Evolutionary conservation across 2,329 filamentous ascomycete genomes (phyloP).

Genomic region (Alternaria hordeiaustralica): DNA sequence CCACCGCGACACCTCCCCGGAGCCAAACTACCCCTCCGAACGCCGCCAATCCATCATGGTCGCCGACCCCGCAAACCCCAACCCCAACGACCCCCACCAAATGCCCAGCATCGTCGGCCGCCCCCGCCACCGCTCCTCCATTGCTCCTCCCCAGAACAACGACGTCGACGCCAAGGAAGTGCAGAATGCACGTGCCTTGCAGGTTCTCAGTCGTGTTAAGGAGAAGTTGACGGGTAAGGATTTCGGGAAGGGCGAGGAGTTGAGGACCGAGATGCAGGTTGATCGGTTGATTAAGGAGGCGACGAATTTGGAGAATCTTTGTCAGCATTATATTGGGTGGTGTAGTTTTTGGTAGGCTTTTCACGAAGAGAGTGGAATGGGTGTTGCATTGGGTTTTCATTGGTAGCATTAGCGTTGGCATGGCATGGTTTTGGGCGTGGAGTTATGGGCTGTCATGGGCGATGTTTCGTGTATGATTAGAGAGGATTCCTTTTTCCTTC

Average conservation of each 20-base stretch:
- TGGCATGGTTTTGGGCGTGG: slow-evolving; percentile 4
- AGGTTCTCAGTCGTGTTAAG: slow-evolving; percentile 88
- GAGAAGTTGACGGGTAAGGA: slow-evolving; percentile 95
- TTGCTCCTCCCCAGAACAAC: slow-evolving; percentile 42
- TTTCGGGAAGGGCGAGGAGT: slow-evolving; percentile 79
- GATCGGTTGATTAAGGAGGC: slow-evolving; percentile 94
- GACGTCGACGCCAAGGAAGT: slow-evolving; percentile 68
- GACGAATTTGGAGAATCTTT: slow-evolving; percentile 95
- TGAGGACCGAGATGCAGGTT: slow-evolving; percentile 86
- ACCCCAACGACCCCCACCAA: slow-evolving; percentile 16
- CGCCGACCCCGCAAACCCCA: slow-evolving; percentile 38
- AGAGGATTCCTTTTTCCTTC: too few relatives aligned
- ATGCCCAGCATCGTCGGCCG: slow-evolving; percentile 41
- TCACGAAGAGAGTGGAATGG: not conserved
- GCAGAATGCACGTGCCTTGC: slow-evolving; percentile 90
- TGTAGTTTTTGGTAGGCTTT: slow-evolving; percentile 86
- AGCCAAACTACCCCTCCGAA: slow-evolving; percentile 66
- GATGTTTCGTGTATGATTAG: not conserved
- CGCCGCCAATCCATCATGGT: slow-evolving; percentile 66
- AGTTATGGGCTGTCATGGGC: not conserved
- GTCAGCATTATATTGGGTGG: slow-evolving; percentile 99
- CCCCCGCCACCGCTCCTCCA: slow-evolving; percentile 45
- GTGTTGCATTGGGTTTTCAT: not conserved
- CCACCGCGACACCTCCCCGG: slow-evolving; percentile 62
- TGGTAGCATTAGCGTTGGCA: slow-evolving; percentile 7